These are phyloP conservation scores for Beta corolliflora DNA, from an alignment of 179 eudicot species.

Conservation along the genomic window DNA sequence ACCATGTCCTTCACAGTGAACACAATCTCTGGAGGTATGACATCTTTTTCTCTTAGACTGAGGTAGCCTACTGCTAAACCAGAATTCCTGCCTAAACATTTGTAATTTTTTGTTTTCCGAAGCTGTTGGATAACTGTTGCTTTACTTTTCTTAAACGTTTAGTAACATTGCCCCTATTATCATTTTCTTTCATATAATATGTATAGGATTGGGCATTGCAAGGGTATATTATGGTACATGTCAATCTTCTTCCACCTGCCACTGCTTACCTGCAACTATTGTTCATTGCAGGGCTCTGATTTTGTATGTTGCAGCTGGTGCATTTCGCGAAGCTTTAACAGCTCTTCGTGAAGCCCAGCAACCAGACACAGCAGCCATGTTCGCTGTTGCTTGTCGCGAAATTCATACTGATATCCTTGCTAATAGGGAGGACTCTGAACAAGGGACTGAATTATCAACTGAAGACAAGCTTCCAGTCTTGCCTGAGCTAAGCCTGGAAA, in stretches of 20 bases:
- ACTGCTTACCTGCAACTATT: constrained; percentile 6
- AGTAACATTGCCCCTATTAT: too few species aligned
- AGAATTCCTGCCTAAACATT: too few species aligned
- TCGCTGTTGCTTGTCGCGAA: constrained; percentile 84
- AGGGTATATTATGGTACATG: too few species aligned
- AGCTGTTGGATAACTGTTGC: too few species aligned
- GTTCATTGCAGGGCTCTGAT: constrained; percentile 68
- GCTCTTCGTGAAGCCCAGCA: constrained; percentile 89
- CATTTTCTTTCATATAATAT: too few species aligned
- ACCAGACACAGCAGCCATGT: constrained; percentile 97
- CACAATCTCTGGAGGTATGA: constrained; percentile 93
- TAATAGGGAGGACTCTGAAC: constrained; percentile 44
- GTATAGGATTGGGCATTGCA: too few species aligned
- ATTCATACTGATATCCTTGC: constrained; percentile 61
- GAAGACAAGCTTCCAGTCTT: constrained; percentile 42
- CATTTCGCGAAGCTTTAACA: constrained; percentile 79
- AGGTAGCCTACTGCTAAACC: not conserved
- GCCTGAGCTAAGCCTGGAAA: constrained; percentile 64
- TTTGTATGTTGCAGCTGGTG: constrained; percentile 89
- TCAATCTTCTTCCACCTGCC: not conserved
- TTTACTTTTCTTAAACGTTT: too few species aligned
- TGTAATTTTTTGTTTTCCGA: too few species aligned
- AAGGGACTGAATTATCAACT: constrained; percentile 35
- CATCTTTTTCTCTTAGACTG: not conserved
- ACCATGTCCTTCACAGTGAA: constrained; percentile 68